phyloP scores from a whole-genome alignment of 441 rosid species.

The Erysimum cheiri region DNA sequence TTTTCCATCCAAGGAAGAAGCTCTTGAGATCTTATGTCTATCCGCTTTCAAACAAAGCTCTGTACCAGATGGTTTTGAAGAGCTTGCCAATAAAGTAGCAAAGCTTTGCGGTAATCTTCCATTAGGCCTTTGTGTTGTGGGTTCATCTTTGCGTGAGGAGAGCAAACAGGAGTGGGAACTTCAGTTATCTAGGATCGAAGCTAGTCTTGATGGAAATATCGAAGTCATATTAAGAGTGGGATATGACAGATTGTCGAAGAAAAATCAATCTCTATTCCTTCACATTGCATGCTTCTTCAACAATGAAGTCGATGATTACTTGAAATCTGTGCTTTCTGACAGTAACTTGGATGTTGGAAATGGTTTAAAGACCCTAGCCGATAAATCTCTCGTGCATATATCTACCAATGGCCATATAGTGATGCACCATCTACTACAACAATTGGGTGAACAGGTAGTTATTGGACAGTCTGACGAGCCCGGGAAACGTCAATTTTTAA shows the following conservation, averaged over 20 bases:
- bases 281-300: conserved; percentile 34
- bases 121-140: conserved; percentile 29
- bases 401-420: rapidly evolving
- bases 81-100: background rate
- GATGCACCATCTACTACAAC: conserved; percentile 13
- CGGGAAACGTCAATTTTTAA: conserved; percentile 10
- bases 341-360: background rate
- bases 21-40: conserved; percentile 31
- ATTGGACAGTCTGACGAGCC: background rate
- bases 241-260: background rate
- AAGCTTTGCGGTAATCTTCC: conserved; percentile 27
- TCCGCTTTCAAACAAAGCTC: conserved; percentile 23
- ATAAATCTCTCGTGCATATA: background rate
- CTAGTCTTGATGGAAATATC: conserved; percentile 6
- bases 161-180: conserved; percentile 1
- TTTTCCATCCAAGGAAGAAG: background rate
- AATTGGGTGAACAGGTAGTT: conserved; percentile 3
- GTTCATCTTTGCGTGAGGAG: conserved; percentile 16
- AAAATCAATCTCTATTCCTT: conserved; percentile 12
- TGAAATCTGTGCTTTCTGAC: background rate
- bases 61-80: background rate
- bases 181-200: background rate
- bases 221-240: conserved; percentile 9
- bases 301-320: background rate
- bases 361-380: background rate